Conservation (phyloP, 2,329 filamentous ascomycete species). For the Ophiostoma novo-ulmi region DNA sequence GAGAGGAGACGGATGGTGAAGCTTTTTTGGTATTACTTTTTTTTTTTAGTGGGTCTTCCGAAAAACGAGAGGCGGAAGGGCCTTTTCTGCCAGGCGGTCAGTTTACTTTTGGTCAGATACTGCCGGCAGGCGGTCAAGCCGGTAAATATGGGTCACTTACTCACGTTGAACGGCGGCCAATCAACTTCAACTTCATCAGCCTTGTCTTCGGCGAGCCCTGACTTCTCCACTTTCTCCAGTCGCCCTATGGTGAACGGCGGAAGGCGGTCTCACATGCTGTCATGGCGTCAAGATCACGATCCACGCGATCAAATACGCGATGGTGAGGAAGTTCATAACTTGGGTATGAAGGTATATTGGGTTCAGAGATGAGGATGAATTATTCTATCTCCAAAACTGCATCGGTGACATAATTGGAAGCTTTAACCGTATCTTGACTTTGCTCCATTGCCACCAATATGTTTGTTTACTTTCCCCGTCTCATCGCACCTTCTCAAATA, state of each 20-base stretch:
- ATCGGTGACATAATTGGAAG: neutral
- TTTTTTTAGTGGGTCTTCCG: slow-evolving; percentile 22
- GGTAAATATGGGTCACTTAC: neutral
- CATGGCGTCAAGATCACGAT: slow-evolving; percentile 10
- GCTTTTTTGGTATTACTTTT: slow-evolving; percentile 15
- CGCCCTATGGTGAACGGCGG: neutral
- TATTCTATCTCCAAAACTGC: too few relatives aligned
- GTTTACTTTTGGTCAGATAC: slow-evolving; percentile 15
- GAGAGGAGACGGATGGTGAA: slow-evolving; percentile 14
- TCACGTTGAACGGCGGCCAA: neutral
- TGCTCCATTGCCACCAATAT: neutral
- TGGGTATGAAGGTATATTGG: neutral
- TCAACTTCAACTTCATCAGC: neutral
- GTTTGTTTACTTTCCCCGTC: neutral
- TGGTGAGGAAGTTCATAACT: neutral
- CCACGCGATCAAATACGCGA: slow-evolving; percentile 1
- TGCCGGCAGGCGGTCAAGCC: slow-evolving; percentile 16
- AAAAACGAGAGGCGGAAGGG: slow-evolving; percentile 21
- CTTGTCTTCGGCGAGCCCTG: neutral
- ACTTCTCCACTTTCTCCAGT: neutral
- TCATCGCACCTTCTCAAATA: neutral
- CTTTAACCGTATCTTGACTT: neutral
- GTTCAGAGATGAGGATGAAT: neutral
- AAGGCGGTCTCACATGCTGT: slow-evolving; percentile 10
- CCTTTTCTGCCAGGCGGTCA: slow-evolving; percentile 29